Evolutionary conservation across 148 eudicot species (phyloP), one percentile per base, ranked within the genome.

Genomic region (Vaccinium corymbosum): DNA sequence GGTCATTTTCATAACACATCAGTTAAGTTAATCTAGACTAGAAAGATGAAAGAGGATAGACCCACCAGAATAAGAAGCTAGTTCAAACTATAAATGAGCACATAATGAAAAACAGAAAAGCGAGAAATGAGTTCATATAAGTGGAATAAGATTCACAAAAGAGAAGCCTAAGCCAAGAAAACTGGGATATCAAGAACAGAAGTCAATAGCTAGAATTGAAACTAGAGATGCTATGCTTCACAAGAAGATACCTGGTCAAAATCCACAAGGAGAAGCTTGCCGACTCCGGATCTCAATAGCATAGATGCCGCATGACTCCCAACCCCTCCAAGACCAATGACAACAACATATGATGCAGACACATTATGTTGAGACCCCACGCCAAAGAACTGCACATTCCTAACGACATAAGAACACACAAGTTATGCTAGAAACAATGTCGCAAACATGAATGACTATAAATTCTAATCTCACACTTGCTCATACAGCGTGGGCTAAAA

Each of bases 241-340:
- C 61, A 55, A 13, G n/a, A 81, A 73, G 29, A 86, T 85, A 96
- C 99, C 98, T 97, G 99, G 86, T 97, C 99, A 89, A 97, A 97
- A 92, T 97, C 99, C 75, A 97, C 98, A 42, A 97, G 94, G 46
- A 94, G 91, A 46, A 97, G 95, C 85, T 91, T 91, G 76, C 99
- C 98, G 27, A 97, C 96, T 62, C 99, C 99, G 29, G 99, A 97
- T 88, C 99, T 90, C 91, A 97, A 86, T 89, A 97, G 95, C 98
- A 97, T 94, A 81, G 94, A 91, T 82, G 99, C 99, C 84, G 98
- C 99, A 89, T 97, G 99, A 87, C 99, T 97, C 52, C 99, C 99
- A 80, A 97, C 99, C 68, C 99, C 99, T 78, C 99, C 99, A 85
- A 97, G 99, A 86, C 99, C 98, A 89, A 97, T 92, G 82, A 97